Percentiles rank a stretch among this genome's conserved stretches.
These are phyloP conservation scores for Calocybe gangraenosa DNA, from an alignment of 768 basidiomycete genomes.

Conservation along the genomic window DNA sequence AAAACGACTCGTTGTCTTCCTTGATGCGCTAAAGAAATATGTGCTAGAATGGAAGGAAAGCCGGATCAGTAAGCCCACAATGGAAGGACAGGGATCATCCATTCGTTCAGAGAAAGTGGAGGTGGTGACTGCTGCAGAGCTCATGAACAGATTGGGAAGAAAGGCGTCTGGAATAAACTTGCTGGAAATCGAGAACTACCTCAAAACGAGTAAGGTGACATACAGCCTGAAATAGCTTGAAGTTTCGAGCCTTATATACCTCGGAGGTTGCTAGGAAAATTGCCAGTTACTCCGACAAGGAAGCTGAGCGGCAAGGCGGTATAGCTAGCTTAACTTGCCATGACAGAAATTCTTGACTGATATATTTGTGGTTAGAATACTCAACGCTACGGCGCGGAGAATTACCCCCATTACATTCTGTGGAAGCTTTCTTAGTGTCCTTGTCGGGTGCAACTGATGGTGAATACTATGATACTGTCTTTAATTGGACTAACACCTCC, in stretches of 20 bases:
- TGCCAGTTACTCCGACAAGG: slow-evolving; percentile 75
- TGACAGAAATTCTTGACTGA: no score
- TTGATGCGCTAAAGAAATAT: slow-evolving; percentile 65
- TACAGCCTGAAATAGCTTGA: slow-evolving; percentile 4
- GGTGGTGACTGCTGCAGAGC: slow-evolving; percentile 64
- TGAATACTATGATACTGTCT: slow-evolving; percentile 20
- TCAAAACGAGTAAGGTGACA: slow-evolving; percentile 78
- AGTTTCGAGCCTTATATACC: background rate
- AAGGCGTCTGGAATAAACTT: slow-evolving; percentile 76
- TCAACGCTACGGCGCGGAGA: slow-evolving; percentile 30
- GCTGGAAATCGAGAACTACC: slow-evolving; percentile 75
- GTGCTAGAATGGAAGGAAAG: slow-evolving; percentile 49
- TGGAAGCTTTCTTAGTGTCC: slow-evolving; percentile 76
- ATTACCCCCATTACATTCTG: slow-evolving; percentile 72
- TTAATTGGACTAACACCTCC: background rate
- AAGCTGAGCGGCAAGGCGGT: slow-evolving; percentile 42
- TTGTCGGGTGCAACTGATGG: slow-evolving; percentile 79
- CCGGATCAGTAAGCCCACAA: slow-evolving; percentile 15
- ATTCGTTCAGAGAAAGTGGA: slow-evolving; percentile 33
- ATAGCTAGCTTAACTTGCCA: slow-evolving; percentile 2
- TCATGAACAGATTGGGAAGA: slow-evolving; percentile 63
- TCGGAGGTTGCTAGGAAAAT: slow-evolving; percentile 70
- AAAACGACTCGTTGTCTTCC: slow-evolving; percentile 69
- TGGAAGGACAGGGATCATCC: slow-evolving; percentile 10
- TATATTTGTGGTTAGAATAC: background rate